A percentile compares a stretch with the other conserved stretches of the same genome.
These are phyloP conservation scores for Diddensiella santjacobensis DNA, from an alignment of 805 yeast species.

Conservation along the genomic window DNA sequence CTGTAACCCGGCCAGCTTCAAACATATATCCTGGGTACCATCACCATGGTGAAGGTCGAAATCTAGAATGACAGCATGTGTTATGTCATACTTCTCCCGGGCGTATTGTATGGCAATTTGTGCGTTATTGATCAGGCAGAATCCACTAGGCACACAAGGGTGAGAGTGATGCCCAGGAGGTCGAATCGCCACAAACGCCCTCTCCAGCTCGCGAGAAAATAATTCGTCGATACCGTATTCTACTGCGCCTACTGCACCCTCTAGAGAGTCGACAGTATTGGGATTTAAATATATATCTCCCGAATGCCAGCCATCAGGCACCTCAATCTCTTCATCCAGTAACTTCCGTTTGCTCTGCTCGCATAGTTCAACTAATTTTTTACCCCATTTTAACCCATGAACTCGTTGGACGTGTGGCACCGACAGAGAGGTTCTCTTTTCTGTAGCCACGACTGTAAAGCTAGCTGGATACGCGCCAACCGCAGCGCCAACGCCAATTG, in stretches of 20 bases:
- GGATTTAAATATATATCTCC: slow-evolving; percentile 76
- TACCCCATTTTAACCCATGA: slow-evolving; percentile 75
- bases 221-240: slow-evolving; percentile 65
- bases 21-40: slow-evolving; percentile 82
- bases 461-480: slow-evolving; percentile 43
- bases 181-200: slow-evolving; percentile 56
- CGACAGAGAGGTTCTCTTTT: slow-evolving; percentile 46
- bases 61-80: slow-evolving; percentile 79
- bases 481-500: slow-evolving; percentile 78
- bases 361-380: slow-evolving; percentile 54
- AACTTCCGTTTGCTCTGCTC: slow-evolving; percentile 54
- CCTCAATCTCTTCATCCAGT: slow-evolving; percentile 55
- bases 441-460: slow-evolving; percentile 47
- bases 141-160: slow-evolving; percentile 79
- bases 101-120: slow-evolving; percentile 82
- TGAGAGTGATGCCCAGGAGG: slow-evolving; percentile 91
- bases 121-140: slow-evolving; percentile 75
- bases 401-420: slow-evolving; percentile 58
- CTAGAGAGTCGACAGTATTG: slow-evolving; percentile 62
- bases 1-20: slow-evolving; percentile 68
- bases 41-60: slow-evolving; percentile 88
- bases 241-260: slow-evolving; percentile 73
- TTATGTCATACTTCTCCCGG: slow-evolving; percentile 52
- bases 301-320: slow-evolving; percentile 76
- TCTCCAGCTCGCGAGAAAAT: slow-evolving; percentile 29